Evolutionary conservation across 2,329 filamentous ascomycete genomes (phyloP), one percentile per base, ranked within the genome.

Genomic region (Exophiala alcalophila): DNA sequence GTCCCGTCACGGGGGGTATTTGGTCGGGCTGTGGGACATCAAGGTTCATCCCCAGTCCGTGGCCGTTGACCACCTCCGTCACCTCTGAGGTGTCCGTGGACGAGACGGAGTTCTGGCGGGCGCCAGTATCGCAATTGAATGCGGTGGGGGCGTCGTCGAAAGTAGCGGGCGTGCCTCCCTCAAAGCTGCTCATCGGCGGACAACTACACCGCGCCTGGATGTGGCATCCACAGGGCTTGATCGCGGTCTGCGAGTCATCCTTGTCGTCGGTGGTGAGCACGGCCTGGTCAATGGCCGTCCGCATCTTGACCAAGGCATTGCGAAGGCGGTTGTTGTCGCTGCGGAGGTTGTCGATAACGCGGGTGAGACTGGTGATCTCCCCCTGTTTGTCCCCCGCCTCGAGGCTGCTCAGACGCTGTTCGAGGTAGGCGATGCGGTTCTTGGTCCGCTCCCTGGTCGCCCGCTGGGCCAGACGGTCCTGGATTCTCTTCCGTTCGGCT

Each of bases 381-480:
- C 32, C 32, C 15, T 45, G 33, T 27, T 46, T 47, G 21, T 53
- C 50, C 15, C 50, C 42, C 6, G 50, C 41, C 27, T 53, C 47
- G 9, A 53, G 40, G 33, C 47, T 50, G 27, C 43, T 49, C 8
- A 53, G 40, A 5, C 43, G 34, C 26, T 50, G 47, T 24, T 53
- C 50, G 12, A 53, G 39, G 16, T 44, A 47, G 11, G 50, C 50
- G 20, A 57, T 50, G 14, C 47, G 48, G 31, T 54, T 50, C 38
- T 57, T 54, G 36, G 54, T 56, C 21, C 55, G 47, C 29, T 56
- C 52, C 3, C 55, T 51, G 12, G 53, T 56, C 18, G 55, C 55
- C 24, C 55, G 39, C 36, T 57, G 55, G 4, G 55, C 55, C 9
- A 57, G 30, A 8, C 55, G 47, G 25, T 53, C 50, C 29, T 50